Conservation (phyloP, 441 rosid species). For the Adansonia madagascariensis region DNA sequence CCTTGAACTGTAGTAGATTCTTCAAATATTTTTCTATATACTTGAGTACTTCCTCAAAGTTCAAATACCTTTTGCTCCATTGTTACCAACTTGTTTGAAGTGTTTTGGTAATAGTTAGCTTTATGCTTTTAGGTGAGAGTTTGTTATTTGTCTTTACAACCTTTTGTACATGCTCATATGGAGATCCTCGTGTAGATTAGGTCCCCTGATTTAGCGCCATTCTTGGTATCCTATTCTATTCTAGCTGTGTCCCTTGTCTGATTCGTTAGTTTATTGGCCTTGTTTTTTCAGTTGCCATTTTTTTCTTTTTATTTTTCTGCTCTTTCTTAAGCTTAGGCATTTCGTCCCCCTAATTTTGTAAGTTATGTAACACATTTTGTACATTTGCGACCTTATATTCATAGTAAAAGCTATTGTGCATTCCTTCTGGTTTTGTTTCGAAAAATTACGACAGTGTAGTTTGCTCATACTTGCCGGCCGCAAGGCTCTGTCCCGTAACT, state of each 20-base stretch:
- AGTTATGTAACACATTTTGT: conserved; percentile 44
- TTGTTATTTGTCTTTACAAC: conserved; percentile 35
- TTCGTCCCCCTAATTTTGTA: conserved; percentile 28
- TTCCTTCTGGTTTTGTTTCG: background rate
- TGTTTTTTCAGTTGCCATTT: background rate
- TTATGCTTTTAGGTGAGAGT: conserved; percentile 40
- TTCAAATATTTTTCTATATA: conserved; percentile 33
- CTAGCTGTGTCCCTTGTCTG: conserved; percentile 18
- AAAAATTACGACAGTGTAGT: background rate
- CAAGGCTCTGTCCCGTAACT: background rate
- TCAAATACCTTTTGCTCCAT: conserved; percentile 29
- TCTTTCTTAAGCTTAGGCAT: conserved; percentile 32
- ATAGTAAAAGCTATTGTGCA: conserved; percentile 36
- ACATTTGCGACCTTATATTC: conserved; percentile 35
- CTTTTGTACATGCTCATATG: conserved; percentile 35
- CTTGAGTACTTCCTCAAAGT: conserved; percentile 26
- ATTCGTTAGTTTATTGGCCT: conserved; percentile 34
- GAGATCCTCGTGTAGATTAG: conserved; percentile 45
- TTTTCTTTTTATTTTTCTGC: background rate
- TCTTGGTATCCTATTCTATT: conserved; percentile 44
- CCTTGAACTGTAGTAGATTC: conserved; percentile 44
- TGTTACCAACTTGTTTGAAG: conserved; percentile 34
- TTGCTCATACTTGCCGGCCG: background rate
- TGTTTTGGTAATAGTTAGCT: conserved; percentile 28
- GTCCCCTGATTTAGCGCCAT: conserved; percentile 35